phyloP scores from a whole-genome alignment of 1,284 basidiomycete species.

The Veloboletus limbatus region DNA sequence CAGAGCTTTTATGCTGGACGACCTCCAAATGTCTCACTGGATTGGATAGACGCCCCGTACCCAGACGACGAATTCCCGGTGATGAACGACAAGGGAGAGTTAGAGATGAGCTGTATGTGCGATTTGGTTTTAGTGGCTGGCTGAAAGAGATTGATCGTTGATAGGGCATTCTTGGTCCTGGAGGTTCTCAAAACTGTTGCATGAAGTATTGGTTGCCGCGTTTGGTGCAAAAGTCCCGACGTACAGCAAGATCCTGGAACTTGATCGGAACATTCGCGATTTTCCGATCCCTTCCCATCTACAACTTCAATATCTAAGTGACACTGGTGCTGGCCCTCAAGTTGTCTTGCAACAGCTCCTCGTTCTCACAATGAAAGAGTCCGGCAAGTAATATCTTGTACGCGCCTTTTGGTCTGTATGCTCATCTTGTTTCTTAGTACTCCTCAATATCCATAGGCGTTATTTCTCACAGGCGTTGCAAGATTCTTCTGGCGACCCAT shows the following conservation, averaged over 20 bases:
- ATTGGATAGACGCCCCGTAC: constrained; percentile 55
- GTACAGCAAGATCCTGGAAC: constrained; percentile 45
- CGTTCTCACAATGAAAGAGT: constrained; percentile 54
- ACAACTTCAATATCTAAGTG: constrained; percentile 37
- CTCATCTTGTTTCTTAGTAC: constrained; percentile 38
- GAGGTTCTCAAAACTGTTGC: constrained; percentile 51
- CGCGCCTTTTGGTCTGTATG: constrained; percentile 1
- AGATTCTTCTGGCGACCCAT: constrained; percentile 53
- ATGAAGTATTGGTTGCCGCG: constrained; percentile 48
- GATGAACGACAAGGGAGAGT: constrained; percentile 37
- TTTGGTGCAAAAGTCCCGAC: constrained; percentile 53
- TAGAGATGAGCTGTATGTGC: constrained; percentile 49
- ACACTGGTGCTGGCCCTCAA: constrained; percentile 16
- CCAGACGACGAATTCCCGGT: constrained; percentile 46
- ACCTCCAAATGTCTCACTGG: constrained; percentile 53
- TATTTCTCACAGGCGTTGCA: constrained; percentile 66
- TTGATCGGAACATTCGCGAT: constrained; percentile 51
- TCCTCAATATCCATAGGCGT: constrained; percentile 64
- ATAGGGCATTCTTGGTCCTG: constrained; percentile 57
- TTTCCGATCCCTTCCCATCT: constrained; percentile 51
- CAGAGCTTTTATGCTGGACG: constrained; percentile 64
- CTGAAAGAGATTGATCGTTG: background rate
- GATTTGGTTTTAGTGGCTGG: background rate
- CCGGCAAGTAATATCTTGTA: constrained; percentile 40
- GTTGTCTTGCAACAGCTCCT: constrained; percentile 45